Conservation (phyloP, 495 filamentous ascomycete genomes). For the Arthonia radiata region DNA sequence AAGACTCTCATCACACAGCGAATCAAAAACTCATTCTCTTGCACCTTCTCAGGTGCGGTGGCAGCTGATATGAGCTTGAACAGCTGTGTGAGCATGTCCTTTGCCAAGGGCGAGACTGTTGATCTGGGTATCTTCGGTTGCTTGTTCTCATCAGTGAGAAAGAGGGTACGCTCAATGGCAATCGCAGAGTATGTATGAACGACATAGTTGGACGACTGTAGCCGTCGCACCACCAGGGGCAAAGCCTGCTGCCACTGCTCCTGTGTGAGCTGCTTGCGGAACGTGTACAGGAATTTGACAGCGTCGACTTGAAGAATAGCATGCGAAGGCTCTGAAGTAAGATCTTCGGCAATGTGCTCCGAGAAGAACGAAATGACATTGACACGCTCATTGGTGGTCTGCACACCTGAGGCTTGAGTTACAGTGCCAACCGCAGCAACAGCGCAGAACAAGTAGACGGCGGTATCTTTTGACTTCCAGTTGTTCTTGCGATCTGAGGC, state of each 20-base stretch:
- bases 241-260: slow-evolving; percentile 73
- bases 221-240: slow-evolving; percentile 67
- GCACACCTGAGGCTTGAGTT: slow-evolving; percentile 67
- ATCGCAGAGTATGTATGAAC: slow-evolving; percentile 95
- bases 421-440: slow-evolving; percentile 76
- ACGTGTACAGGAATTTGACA: slow-evolving; percentile 72
- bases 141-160: slow-evolving; percentile 37
- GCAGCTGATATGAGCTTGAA: slow-evolving; percentile 73
- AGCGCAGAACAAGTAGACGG: slow-evolving; percentile 79
- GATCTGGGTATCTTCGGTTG: slow-evolving; percentile 47
- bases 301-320: slow-evolving; percentile 89
- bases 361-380: slow-evolving; percentile 86
- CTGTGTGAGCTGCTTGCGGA: slow-evolving; percentile 72
- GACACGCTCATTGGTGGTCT: slow-evolving; percentile 55
- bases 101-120: slow-evolving; percentile 53
- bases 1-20: slow-evolving; percentile 91
- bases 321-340: slow-evolving; percentile 38
- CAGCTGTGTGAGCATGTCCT: slow-evolving; percentile 72
- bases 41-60: slow-evolving; percentile 63
- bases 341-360: slow-evolving; percentile 61
- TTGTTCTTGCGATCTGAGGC: slow-evolving; percentile 38
- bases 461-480: slow-evolving; percentile 95
- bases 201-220: slow-evolving; percentile 70
- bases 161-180: slow-evolving; percentile 70
- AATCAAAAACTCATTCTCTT: slow-evolving; percentile 98